A percentile compares a stretch with the other conserved stretches of the same genome.
phyloP scores from a whole-genome alignment of 2,329 filamentous ascomycete species.

The Trichoderma brevicompactum region DNA sequence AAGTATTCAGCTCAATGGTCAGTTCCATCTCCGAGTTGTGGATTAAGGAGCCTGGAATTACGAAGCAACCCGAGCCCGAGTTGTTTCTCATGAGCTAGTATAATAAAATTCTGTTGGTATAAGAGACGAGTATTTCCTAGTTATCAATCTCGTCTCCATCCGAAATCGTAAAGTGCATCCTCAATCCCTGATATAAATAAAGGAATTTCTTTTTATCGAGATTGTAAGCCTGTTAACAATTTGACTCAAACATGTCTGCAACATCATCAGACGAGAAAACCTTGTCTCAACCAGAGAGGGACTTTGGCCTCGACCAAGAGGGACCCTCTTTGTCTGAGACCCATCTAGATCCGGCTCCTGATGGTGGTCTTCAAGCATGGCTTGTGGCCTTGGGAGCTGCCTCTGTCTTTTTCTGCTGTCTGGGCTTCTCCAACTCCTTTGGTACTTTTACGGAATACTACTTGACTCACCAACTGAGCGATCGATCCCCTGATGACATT shows the following conservation, averaged over 20 bases:
- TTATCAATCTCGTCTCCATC: not conserved
- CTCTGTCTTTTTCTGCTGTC: conserved; percentile 44
- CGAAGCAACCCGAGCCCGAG: not conserved
- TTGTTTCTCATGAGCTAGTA: not conserved
- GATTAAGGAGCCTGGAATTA: not conserved
- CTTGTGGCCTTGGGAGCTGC: conserved; percentile 45
- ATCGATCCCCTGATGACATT: conserved; percentile 40
- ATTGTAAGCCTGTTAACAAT: not conserved
- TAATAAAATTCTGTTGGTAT: not conserved
- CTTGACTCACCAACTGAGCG: conserved; percentile 42
- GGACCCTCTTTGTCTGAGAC: not conserved
- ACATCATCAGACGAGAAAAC: not conserved
- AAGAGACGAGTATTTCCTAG: not conserved
- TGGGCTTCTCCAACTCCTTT: conserved; percentile 51
- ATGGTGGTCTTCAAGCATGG: conserved; percentile 47
- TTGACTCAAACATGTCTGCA: not conserved
- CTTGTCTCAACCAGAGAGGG: not conserved
- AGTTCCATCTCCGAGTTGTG: conserved; percentile 11
- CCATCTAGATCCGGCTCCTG: conserved; percentile 33
- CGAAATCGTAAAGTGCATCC: not conserved
- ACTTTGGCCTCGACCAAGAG: not conserved
- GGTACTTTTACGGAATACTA: conserved; percentile 53
- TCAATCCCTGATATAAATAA: not conserved
- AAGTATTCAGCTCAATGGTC: not conserved
- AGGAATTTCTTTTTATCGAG: not conserved